phyloP scores from a whole-genome alignment of 352 stramenopile species.

The Hyaloperonospora brassicae region DNA sequence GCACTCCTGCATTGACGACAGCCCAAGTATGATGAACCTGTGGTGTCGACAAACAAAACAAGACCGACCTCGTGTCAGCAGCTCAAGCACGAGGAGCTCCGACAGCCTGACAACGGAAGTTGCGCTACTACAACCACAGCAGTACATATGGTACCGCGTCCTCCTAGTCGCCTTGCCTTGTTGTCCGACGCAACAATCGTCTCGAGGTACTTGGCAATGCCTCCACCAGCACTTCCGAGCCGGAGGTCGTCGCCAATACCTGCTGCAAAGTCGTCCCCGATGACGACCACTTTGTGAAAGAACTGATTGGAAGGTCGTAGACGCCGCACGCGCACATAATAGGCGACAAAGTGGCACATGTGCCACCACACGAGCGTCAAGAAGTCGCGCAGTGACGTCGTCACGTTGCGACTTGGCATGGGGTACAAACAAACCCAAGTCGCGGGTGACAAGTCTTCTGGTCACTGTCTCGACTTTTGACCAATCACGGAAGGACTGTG shows the following conservation, averaged over 20 bases:
- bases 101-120: neutral
- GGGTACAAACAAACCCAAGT: neutral
- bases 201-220: conserved; percentile 52
- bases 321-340: conserved; percentile 34
- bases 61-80: conserved; percentile 10
- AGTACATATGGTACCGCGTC: neutral
- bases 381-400: conserved; percentile 40
- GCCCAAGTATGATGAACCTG: conserved; percentile 77
- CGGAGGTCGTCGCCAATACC: conserved; percentile 73
- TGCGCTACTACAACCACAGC: neutral
- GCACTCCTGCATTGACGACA: conserved; percentile 69
- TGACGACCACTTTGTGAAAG: conserved; percentile 77
- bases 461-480: neutral
- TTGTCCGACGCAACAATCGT: conserved; percentile 37
- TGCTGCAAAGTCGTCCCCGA: conserved; percentile 79
- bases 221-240: conserved; percentile 31
- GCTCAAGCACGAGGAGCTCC: conserved; percentile 1
- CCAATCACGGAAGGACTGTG: neutral
- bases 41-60: neutral
- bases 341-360: conserved; percentile 46
- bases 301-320: conserved; percentile 54
- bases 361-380: conserved; percentile 63
- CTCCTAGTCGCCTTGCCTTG: conserved; percentile 35
- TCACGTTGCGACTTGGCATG: conserved; percentile 6
- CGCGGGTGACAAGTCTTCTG: neutral